A percentile compares a stretch with the other conserved stretches of the same genome.
Conservation (phyloP, 345 rosid species). For the Kernera saxatilis region DNA sequence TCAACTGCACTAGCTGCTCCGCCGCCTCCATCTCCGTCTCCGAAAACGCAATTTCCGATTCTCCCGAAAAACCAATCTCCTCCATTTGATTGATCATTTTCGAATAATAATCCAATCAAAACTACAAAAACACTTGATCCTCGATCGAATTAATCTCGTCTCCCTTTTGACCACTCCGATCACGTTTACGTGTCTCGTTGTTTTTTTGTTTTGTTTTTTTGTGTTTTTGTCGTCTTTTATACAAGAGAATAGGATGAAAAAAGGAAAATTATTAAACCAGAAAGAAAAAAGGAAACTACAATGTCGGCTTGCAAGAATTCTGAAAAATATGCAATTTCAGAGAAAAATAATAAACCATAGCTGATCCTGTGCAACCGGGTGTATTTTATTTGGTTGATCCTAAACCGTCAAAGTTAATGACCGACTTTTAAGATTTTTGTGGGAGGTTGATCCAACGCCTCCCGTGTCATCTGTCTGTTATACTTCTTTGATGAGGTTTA, state of each 20-base stretch:
- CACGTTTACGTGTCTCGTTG: neutral
- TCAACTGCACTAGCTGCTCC: slow-evolving; percentile 23
- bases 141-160: neutral
- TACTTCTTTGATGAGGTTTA: neutral
- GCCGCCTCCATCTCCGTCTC: slow-evolving; percentile 26
- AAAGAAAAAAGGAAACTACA: neutral
- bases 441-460: slow-evolving; percentile 5
- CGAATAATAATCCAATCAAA: neutral
- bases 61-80: neutral
- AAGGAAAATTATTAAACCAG: neutral
- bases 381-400: neutral
- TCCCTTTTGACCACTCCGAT: neutral
- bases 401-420: neutral
- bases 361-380: neutral
- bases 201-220: neutral
- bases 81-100: neutral
- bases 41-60: slow-evolving; percentile 10
- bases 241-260: neutral
- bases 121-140: neutral
- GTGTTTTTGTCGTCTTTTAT: slow-evolving; percentile 8
- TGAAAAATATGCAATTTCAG: neutral
- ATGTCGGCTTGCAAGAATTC: slow-evolving; percentile 23
- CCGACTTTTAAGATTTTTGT: slow-evolving; percentile 2
- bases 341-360: neutral
- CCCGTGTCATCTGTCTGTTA: neutral